phyloP scores from a whole-genome alignment of 108 stramenopile species.

The Pseudonitzschia delicatissima region DNA sequence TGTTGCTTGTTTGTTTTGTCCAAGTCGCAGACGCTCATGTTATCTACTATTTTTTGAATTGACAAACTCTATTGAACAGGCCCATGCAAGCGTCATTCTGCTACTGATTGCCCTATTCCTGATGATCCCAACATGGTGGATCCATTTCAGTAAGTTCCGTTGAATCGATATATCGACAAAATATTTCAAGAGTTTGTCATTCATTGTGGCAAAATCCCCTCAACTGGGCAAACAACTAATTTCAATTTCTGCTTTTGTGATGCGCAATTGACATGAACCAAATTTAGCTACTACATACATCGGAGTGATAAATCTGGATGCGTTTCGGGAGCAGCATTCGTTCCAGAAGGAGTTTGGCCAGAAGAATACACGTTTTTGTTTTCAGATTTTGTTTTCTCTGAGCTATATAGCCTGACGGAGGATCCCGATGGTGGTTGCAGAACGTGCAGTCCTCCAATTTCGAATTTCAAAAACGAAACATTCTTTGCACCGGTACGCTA shows the following conservation, averaged over 20 bases:
- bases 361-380: slow-evolving; percentile 21
- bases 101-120: slow-evolving; percentile 5
- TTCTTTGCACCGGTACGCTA: not conserved
- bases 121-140: slow-evolving; percentile 10
- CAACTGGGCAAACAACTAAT: too few relatives aligned
- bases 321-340: slow-evolving; percentile 27
- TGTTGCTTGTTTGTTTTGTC: not conserved
- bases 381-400: slow-evolving; percentile 22
- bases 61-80: not conserved
- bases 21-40: not conserved
- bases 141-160: too few relatives aligned
- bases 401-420: slow-evolving; percentile 15
- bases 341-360: slow-evolving; percentile 31
- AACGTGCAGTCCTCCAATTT: slow-evolving; percentile 1
- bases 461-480: slow-evolving; percentile 9
- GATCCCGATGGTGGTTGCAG: slow-evolving; percentile 3
- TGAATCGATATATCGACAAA: too few relatives aligned
- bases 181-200: too few relatives aligned
- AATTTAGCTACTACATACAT: too few relatives aligned
- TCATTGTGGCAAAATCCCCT: too few relatives aligned
- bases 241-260: too few relatives aligned
- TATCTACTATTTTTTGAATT: not conserved
- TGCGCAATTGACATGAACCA: too few relatives aligned
- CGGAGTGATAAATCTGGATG: slow-evolving; percentile 18
- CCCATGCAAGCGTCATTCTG: slow-evolving; percentile 21